Percentiles rank a stretch among this genome's conserved stretches.
Conservation (phyloP, 2,329 filamentous ascomycete genomes). For the Stemphylium beticola region DNA sequence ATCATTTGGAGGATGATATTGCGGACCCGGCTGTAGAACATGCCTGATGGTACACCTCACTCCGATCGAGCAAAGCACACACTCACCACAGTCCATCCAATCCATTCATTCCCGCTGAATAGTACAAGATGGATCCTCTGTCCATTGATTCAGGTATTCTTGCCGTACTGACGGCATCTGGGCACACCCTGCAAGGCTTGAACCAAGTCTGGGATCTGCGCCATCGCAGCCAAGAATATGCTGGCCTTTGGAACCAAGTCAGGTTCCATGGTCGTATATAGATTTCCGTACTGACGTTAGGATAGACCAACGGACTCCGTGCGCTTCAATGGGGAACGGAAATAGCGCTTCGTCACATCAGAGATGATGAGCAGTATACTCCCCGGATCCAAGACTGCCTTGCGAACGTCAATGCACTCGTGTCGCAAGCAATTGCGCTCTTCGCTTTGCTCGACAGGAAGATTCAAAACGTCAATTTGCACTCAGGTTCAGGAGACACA, state of each 20-base stretch:
- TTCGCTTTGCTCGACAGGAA: neutral
- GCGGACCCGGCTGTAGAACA: no score
- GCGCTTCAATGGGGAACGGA: neutral
- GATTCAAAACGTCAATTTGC: neutral
- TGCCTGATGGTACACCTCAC: no score
- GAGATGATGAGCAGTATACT: neutral
- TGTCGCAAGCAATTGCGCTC: neutral
- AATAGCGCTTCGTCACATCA: neutral
- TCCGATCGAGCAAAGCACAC: neutral
- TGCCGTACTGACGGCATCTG: slow-evolving; percentile 7
- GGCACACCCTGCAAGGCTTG: slow-evolving; percentile 9
- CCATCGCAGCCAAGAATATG: slow-evolving; percentile 8
- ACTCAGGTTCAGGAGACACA: neutral
- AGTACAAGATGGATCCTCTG: neutral
- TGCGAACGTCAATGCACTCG: neutral
- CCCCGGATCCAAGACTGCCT: neutral
- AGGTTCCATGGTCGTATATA: neutral
- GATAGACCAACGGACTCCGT: neutral
- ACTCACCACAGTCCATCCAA: neutral
- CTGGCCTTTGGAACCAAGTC: slow-evolving; percentile 1
- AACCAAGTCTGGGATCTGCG: slow-evolving; percentile 8
- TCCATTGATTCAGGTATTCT: slow-evolving; percentile 9
- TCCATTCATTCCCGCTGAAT: neutral
- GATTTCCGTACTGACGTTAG: no score
- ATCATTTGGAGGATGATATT: neutral